Percentiles rank a stretch among this genome's conserved stretches.
phyloP scores from a whole-genome alignment of 345 rosid genomes.

The Aurinia saxatilis region DNA sequence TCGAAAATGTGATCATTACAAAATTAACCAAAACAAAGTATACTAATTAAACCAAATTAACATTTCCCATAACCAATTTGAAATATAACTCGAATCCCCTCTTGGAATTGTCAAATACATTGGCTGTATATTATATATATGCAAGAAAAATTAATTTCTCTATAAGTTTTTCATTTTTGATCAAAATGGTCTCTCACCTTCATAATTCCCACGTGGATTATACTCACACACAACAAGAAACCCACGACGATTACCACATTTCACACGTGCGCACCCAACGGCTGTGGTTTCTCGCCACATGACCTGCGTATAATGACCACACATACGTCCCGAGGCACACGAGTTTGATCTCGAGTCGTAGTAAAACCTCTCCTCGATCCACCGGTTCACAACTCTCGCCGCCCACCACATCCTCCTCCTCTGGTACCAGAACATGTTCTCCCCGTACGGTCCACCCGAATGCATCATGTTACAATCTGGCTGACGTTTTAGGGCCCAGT shows the following conservation, averaged over 20 bases:
- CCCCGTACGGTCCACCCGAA: slow-evolving; percentile 37
- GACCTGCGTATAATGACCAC: slow-evolving; percentile 54
- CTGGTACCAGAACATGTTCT: slow-evolving; percentile 45
- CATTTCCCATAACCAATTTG: not conserved
- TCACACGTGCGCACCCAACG: slow-evolving; percentile 37
- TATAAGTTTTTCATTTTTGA: not conserved
- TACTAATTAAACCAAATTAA: not conserved
- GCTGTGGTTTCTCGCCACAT: slow-evolving; percentile 31
- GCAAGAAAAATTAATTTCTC: not conserved
- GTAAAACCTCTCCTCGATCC: slow-evolving; percentile 32
- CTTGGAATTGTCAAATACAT: no score
- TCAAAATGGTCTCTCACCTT: slow-evolving; percentile 34
- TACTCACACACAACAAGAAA: slow-evolving; percentile 33
- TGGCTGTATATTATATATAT: no score
- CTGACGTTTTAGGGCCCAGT: slow-evolving; percentile 21
- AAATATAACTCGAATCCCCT: not conserved
- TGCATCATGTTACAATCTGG: slow-evolving; percentile 39
- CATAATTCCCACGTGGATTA: slow-evolving; percentile 41
- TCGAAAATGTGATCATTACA: not conserved
- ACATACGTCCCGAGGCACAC: slow-evolving; percentile 27
- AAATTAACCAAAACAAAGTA: not conserved
- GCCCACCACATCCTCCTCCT: slow-evolving; percentile 26
- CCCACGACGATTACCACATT: slow-evolving; percentile 24
- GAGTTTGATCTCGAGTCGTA: slow-evolving; percentile 13
- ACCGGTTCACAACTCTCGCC: slow-evolving; percentile 24